Base-by-base conservation (phyloP, 805 yeast genomes). In the Myxozyma nipponensis region DNA sequence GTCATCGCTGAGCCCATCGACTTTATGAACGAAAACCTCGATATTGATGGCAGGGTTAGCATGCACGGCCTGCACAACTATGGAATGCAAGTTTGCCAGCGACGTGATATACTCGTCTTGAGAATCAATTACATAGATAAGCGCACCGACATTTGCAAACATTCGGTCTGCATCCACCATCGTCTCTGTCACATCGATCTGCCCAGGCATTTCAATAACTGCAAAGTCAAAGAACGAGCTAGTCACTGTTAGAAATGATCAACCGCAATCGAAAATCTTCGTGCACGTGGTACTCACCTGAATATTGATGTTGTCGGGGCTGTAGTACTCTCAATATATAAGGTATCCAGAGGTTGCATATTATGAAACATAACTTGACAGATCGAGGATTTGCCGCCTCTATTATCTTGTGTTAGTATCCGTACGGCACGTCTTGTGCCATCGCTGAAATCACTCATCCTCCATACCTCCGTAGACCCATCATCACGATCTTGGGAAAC, bases 141-240 rank as follows among this genome's bases (percentile, higher is more conserved):
- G 73, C 0, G 96, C 93, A 18, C 96, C 96, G 13, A 89, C 88
- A 39, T 84, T 81, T 39, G 83, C 75, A 63, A 91, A 90, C 24
- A 90, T 69, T 54, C 82, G 74, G 54, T 83, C 89, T 22, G 86
- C 80, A 62, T 88, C 96, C 60, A 83, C 83, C 30, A 82, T 77
- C 2, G 95, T 93, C 60, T 89, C 96, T 65, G 88, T 86, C 62
- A 87, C 79, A 66, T 89, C 88, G 55, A 90, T 69, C 67, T 91
- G 97, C 2, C 97, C 98, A 0, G 98, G 98, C 17, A 91, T 72
- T 66, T 91, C 98, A 84, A 89, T 86, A 17, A 91, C 90, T 1
- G 88, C 83, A 40, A 91, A 71, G 65, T 90, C 93, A 37, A 90
- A 86, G 46, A 91, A 73, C 7, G 96, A 86, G 43, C 63, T 60